A percentile compares a stretch with the other conserved stretches of the same genome.
These are phyloP conservation scores for Penicillium coprophilum DNA, from an alignment of 495 filamentous ascomycete species.

Conservation along the genomic window DNA sequence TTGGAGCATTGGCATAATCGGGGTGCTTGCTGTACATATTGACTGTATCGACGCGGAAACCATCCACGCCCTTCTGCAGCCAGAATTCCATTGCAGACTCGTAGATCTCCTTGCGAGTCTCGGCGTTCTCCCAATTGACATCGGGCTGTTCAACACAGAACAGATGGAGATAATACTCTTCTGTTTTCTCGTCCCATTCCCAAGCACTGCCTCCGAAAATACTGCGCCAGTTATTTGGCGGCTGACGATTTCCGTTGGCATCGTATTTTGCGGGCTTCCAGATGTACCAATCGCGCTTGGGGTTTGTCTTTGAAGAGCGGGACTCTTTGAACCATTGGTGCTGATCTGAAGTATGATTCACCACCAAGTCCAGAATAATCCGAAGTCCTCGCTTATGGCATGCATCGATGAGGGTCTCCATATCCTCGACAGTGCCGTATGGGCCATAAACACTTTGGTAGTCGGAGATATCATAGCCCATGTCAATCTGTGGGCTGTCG, in stretches of 20 bases:
- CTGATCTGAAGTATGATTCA: slow-evolving; percentile 60
- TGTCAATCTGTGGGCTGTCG: slow-evolving; percentile 54
- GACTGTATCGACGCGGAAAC: slow-evolving; percentile 58
- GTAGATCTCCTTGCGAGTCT: slow-evolving; percentile 49
- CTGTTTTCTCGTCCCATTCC: slow-evolving; percentile 51
- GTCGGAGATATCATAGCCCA: slow-evolving; percentile 59
- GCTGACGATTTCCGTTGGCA: slow-evolving; percentile 48
- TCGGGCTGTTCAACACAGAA: slow-evolving; percentile 54
- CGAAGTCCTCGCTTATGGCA: slow-evolving; percentile 52
- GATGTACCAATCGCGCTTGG: slow-evolving; percentile 62
- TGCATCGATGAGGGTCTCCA: slow-evolving; percentile 51
- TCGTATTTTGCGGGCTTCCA: slow-evolving; percentile 54
- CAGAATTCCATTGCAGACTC: slow-evolving; percentile 52
- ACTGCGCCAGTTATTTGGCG: slow-evolving; percentile 59
- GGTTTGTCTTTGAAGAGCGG: slow-evolving; percentile 40
- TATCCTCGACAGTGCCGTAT: slow-evolving; percentile 56
- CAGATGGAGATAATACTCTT: slow-evolving; percentile 56
- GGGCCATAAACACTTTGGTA: slow-evolving; percentile 55
- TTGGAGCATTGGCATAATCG: slow-evolving; percentile 43
- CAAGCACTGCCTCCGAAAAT: slow-evolving; percentile 56
- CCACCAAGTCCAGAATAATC: slow-evolving; percentile 57
- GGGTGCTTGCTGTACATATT: slow-evolving; percentile 54
- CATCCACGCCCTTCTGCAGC: slow-evolving; percentile 52
- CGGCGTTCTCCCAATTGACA: slow-evolving; percentile 56
- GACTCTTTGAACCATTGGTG: slow-evolving; percentile 59